phyloP scores from a whole-genome alignment of 176 grass and related monocot genomes.

The Alloteropsis semialata region DNA sequence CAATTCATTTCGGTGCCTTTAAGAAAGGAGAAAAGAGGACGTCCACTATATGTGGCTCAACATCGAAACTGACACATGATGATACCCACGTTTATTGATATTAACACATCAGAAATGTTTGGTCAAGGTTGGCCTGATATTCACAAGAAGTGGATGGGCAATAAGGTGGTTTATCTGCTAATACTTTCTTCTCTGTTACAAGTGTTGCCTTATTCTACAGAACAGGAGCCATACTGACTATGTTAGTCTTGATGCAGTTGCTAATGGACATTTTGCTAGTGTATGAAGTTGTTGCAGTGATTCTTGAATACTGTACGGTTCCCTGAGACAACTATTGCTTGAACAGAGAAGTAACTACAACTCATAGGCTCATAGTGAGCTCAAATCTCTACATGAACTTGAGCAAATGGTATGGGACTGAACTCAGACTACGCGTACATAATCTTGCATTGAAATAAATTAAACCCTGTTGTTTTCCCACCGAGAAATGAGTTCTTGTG shows the following conservation, averaged over 20 bases:
- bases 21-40: conserved; percentile 2
- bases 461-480: not conserved
- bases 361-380: not conserved
- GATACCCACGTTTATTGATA: not conserved
- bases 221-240: not conserved
- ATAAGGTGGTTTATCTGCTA: not conserved
- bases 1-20: not conserved
- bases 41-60: not conserved
- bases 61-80: not conserved
- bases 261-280: not conserved
- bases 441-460: not conserved
- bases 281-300: not conserved
- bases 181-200: not conserved
- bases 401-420: not conserved
- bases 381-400: not conserved
- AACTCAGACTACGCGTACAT: not conserved
- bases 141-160: not conserved
- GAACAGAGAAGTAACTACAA: not conserved
- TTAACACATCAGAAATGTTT: not conserved
- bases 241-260: not conserved
- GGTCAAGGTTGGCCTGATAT: not conserved
- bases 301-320: not conserved
- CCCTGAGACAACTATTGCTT: not conserved
- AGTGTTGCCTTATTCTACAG: not conserved
- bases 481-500: not conserved